Conservation (phyloP, 2,329 filamentous ascomycete genomes). For the Fusarium burgessii region DNA sequence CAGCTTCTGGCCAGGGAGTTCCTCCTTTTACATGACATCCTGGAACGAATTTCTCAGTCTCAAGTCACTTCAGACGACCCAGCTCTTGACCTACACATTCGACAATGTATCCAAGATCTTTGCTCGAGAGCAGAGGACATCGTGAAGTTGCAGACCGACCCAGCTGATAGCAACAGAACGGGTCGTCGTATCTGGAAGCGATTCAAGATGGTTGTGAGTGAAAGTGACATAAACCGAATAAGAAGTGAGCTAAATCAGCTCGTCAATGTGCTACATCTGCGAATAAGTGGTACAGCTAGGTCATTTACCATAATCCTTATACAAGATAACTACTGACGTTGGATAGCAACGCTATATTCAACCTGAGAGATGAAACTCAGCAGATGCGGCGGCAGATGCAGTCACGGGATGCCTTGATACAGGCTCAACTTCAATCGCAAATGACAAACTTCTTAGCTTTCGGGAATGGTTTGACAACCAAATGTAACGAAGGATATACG, state of each 20-base stretch:
- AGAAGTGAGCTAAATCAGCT: neutral
- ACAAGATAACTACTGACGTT: neutral
- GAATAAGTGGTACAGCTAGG: neutral
- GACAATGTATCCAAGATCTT: too few species aligned
- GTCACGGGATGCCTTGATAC: neutral
- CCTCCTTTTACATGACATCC: too few species aligned
- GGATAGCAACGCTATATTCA: neutral
- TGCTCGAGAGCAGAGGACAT: too few species aligned
- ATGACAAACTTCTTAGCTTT: neutral
- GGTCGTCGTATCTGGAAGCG: constrained; percentile 16
- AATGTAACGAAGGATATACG: neutral
- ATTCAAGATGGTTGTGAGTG: constrained; percentile 1
- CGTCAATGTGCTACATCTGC: neutral
- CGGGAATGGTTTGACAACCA: neutral
- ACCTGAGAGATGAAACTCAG: neutral
- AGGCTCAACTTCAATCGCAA: neutral
- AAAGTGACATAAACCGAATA: constrained; percentile 6
- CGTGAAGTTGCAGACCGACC: too few species aligned
- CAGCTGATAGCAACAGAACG: neutral
- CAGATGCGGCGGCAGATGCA: neutral
- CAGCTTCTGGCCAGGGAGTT: too few species aligned
- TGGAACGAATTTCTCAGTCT: too few species aligned
- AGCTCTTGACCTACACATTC: too few species aligned
- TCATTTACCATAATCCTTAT: accelerated
- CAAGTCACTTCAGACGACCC: too few species aligned